Evolutionary conservation across 768 basidiomycete species (phyloP).

Genomic region (Trametes gibbosa): DNA sequence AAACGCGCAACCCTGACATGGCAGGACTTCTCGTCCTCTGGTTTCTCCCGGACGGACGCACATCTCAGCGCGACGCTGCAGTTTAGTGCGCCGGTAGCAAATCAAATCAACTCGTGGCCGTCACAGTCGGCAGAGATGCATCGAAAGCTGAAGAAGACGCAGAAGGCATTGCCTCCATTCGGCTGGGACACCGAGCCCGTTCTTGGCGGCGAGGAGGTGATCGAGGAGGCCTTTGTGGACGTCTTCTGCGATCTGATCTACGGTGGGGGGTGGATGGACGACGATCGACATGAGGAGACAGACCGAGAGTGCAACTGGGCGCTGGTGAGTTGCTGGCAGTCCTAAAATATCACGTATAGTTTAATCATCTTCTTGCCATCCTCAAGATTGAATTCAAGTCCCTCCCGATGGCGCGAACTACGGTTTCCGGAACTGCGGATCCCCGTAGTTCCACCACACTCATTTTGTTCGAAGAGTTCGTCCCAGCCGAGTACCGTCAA

Average conservation of each 20-base stretch:
- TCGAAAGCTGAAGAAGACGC: constrained; percentile 80
- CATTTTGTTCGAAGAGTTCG: constrained; percentile 91
- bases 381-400: constrained; percentile 85
- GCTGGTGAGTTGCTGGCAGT: constrained; percentile 77
- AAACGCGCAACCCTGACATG: constrained; percentile 87
- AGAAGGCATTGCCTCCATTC: constrained; percentile 79
- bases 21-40: constrained; percentile 83
- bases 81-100: constrained; percentile 57
- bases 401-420: constrained; percentile 42
- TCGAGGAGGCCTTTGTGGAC: constrained; percentile 90
- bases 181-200: constrained; percentile 92
- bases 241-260: constrained; percentile 82
- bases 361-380: too few relatives aligned
- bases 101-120: constrained; percentile 72
- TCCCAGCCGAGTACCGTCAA: constrained; percentile 83
- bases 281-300: constrained; percentile 65
- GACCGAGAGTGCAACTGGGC: constrained; percentile 93
- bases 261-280: constrained; percentile 84
- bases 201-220: constrained; percentile 69
- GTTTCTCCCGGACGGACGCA: constrained; percentile 77
- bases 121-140: constrained; percentile 67
- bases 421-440: constrained; percentile 41
- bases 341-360: too few relatives aligned
- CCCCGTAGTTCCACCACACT: constrained; percentile 72
- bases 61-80: constrained; percentile 80